Conservation (phyloP, 140 eudicot species). For the Stevia rebaudiana region DNA sequence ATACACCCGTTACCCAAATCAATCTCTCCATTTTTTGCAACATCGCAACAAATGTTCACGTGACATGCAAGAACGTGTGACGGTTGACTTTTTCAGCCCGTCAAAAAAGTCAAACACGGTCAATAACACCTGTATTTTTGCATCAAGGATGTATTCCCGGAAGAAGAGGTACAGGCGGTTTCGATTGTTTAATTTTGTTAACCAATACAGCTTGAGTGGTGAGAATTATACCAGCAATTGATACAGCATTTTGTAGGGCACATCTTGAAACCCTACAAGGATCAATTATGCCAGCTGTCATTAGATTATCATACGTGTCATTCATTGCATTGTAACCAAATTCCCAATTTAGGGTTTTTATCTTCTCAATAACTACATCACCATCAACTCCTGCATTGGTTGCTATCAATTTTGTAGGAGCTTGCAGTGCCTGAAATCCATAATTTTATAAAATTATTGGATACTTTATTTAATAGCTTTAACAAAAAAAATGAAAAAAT, state of each 20-base stretch:
- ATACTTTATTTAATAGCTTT: not conserved
- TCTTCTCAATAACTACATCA: constrained; percentile 61
- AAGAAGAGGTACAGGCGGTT: constrained; percentile 53
- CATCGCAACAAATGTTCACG: not conserved
- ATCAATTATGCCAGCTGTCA: constrained; percentile 69
- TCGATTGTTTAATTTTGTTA: constrained; percentile 53
- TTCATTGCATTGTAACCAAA: constrained; percentile 86
- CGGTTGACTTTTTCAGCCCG: not conserved
- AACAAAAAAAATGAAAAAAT: no score
- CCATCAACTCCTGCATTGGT: constrained; percentile 89
- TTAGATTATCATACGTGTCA: constrained; percentile 58
- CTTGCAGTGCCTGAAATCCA: constrained; percentile 74
- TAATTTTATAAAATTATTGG: constrained; percentile 1
- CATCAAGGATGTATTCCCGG: constrained; percentile 70
- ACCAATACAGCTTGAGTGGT: constrained; percentile 80
- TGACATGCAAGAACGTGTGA: not conserved
- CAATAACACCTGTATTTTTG: not conserved
- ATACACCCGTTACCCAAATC: not conserved
- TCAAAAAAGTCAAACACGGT: constrained; percentile 7
- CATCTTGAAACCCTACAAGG: constrained; percentile 79
- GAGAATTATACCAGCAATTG: constrained; percentile 68
- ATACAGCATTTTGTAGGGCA: constrained; percentile 85
- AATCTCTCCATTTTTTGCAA: no score
- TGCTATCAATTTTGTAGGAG: constrained; percentile 80
- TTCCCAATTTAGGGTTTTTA: constrained; percentile 46